These are phyloP conservation scores for Globisporangium alternatum DNA, from an alignment of 352 stramenopile genomes.

Conservation along the genomic window DNA sequence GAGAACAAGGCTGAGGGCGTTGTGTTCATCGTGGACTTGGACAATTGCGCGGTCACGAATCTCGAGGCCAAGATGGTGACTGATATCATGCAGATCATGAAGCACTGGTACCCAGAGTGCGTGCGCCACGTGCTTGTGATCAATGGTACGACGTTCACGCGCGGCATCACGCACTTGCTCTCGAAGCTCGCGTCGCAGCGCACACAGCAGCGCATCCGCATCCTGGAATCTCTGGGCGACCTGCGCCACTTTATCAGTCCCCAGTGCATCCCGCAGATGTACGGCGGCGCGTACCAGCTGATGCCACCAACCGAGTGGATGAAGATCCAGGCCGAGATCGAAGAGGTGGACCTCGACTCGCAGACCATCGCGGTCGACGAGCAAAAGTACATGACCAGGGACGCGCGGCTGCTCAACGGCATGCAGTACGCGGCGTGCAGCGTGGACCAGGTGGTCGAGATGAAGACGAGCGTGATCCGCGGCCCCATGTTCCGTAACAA, in stretches of 20 bases:
- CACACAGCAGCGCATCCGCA: slow-evolving; percentile 51
- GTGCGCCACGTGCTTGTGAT: slow-evolving; percentile 60
- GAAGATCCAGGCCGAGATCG: slow-evolving; percentile 64
- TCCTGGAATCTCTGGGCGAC: slow-evolving; percentile 42
- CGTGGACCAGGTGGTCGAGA: slow-evolving; percentile 57
- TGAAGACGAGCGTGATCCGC: slow-evolving; percentile 69
- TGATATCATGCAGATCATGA: slow-evolving; percentile 54
- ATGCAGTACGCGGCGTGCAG: slow-evolving; percentile 82
- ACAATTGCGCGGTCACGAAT: slow-evolving; percentile 41
- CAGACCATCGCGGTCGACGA: slow-evolving; percentile 31
- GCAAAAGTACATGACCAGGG: slow-evolving; percentile 49
- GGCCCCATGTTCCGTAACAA: slow-evolving; percentile 69
- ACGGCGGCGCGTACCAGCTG: slow-evolving; percentile 55
- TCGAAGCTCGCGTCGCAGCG: slow-evolving; percentile 41
- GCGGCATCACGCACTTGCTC: slow-evolving; percentile 51
- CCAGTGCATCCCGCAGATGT: slow-evolving; percentile 54
- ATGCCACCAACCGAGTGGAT: slow-evolving; percentile 59
- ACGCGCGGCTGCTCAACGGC: slow-evolving; percentile 59
- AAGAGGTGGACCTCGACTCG: slow-evolving; percentile 59
- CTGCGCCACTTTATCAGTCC: slow-evolving; percentile 43
- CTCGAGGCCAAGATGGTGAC: slow-evolving; percentile 65
- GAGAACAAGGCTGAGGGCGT: slow-evolving; percentile 58
- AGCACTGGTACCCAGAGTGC: slow-evolving; percentile 64
- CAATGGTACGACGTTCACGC: slow-evolving; percentile 53
- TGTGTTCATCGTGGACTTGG: slow-evolving; percentile 67